These are phyloP conservation scores for Musa itinerans DNA, from an alignment of 176 grass and related monocot species.

Conservation along the genomic window DNA sequence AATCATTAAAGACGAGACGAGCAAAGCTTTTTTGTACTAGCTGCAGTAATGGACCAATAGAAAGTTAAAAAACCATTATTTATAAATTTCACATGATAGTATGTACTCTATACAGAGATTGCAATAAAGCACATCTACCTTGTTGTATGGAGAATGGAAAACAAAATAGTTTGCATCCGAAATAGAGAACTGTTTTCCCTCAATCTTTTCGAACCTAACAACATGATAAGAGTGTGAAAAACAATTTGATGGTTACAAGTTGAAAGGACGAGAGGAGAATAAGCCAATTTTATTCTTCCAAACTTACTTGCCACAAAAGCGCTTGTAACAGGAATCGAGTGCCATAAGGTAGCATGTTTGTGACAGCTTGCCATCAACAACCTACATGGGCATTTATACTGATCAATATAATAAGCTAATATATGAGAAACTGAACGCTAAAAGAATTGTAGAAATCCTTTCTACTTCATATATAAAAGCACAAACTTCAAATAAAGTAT, in stretches of 20 bases:
- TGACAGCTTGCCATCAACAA: slow-evolving; percentile 96
- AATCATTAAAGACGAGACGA: slow-evolving; percentile 78
- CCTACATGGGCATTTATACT: slow-evolving; percentile 27
- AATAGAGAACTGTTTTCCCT: slow-evolving; percentile 68
- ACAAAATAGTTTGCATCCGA: slow-evolving; percentile 74
- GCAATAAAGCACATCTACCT: slow-evolving; percentile 32
- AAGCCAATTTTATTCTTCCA: neutral
- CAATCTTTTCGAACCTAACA: slow-evolving; percentile 72
- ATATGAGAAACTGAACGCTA: no score
- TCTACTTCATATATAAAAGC: no score
- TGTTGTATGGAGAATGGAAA: slow-evolving; percentile 99
- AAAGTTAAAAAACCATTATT: neutral
- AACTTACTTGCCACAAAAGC: slow-evolving; percentile 67
- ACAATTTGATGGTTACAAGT: slow-evolving; percentile 3
- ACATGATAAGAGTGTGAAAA: neutral
- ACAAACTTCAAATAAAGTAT: no score
- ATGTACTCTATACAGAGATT: slow-evolving; percentile 1
- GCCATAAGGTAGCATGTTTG: slow-evolving; percentile 96
- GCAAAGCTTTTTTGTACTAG: slow-evolving; percentile 96
- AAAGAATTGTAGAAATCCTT: no score
- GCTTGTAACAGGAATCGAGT: slow-evolving; percentile 69
- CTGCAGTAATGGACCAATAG: slow-evolving; percentile 27
- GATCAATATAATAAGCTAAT: no score
- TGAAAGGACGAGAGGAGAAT: neutral
- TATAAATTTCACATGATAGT: neutral